Base-by-base conservation (phyloP, 2,329 filamentous ascomycete species). In the Paraphaeosphaeria minitans region DNA sequence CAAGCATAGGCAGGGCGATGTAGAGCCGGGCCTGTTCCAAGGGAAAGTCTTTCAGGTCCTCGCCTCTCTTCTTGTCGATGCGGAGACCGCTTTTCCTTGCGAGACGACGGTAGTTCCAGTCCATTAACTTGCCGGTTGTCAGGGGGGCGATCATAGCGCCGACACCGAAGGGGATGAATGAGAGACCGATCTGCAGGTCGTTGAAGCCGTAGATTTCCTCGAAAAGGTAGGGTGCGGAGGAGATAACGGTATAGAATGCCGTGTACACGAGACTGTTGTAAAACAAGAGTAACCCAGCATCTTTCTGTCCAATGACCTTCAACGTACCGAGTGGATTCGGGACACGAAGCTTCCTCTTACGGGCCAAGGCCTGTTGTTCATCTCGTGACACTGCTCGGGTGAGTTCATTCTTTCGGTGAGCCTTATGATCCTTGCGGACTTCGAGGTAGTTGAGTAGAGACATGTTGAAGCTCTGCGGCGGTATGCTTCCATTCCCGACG, bases 51-150 rank as follows among this genome's bases (percentile, higher is more conserved):
- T 62, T 61, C 27, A 86, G 70, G 55, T 84, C 78, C 45, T 81
- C 77, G 14, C 78, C 82, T 2, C 84, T 83, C 63, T 84, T 86
- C 55, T 79, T 81, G 67, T 85, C 84, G 63, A 91, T 83, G 9
- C 79, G 76, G 58, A 92, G 79, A 4, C 87, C 87, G 13, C 87
- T 78, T 47, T 83, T 81, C 48, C 78, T 81, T 1, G 90, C 89
- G 37, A 87, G 83, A 39, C 89, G 84, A 10, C 85, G 82, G 73
- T 90, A 95, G 73, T 92, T 92, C 80, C 84, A 87, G 74, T 91
- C 89, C 55, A 90, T 81, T 0, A 85, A 64, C 2, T 81, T 80
- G 5, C 91, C 89, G 35, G 72, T 76, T 16, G 78, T 69, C 24
- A 79, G 61, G 19, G 78, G 71, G 45, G 77, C 70, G 21, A 73